Base-by-base conservation (phyloP, 169 alveolate species). In the Cryptosporidium xiaoi region DNA sequence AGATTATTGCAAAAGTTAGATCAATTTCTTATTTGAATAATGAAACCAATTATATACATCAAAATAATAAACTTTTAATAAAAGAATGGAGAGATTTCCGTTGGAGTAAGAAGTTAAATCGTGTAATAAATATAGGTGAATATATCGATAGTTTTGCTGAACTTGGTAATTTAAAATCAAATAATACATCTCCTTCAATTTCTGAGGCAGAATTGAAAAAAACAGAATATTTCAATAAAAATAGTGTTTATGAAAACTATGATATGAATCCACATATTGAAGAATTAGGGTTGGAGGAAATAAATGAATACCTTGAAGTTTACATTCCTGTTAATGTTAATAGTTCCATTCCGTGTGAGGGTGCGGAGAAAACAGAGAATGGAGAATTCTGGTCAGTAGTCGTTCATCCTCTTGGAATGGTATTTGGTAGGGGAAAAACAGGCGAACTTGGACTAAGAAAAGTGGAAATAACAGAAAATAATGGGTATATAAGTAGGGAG, bases 401-500 rank as follows among this genome's bases (percentile, higher is more conserved):
- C n/a, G 77, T 77, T 6, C 87, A 77, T 18, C 87, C 87, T 24
- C 64, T 56, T 40, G 87, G 87, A 60, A 77, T 77, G 87, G 87
- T 77, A 58, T 77, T 77, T 60, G 87, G 87, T 29, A 53, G 87
- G 18, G 87, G 87, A 27, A 77, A 48, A 18, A 44, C 33, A 44
- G 87, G 87, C 12, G 87, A 68, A 8, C 51, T 77, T 16, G 87
- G 87, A 20, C 51, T 77, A 50, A 77, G 51, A 77, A 77, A 77
- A 62, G 87, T 77, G 27, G 87, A 77, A 62, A 71, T 77, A 13
- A 77, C 87, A 40, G 87, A 77, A 31, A 77, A 56, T 62, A 94
- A 95, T 92, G 98, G 98, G 1, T 95, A 95, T 90, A 93, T 95
- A 24, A 93, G 97, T 58, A 91, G 98, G 18, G 96, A 94, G 66